Evolutionary conservation across 441 rosid species (phyloP).

Genomic region (Corymbia calophylla): DNA sequence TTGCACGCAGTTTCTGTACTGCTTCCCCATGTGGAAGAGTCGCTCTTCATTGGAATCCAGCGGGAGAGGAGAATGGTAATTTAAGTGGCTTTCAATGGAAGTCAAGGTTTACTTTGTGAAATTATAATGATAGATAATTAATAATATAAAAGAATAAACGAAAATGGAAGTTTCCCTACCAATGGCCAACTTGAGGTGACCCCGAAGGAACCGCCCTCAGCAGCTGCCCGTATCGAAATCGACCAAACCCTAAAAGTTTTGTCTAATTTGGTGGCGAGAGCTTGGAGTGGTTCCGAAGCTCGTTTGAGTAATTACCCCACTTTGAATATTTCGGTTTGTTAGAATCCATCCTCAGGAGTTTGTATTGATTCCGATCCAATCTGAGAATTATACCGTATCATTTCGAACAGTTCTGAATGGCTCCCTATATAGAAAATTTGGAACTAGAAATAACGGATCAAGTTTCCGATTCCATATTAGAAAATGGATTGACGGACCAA

Average conservation of each 20-base stretch:
- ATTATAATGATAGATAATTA: neutral
- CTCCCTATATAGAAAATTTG: accelerated
- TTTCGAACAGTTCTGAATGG: accelerated
- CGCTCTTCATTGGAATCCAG: neutral
- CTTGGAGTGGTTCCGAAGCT: conserved; percentile 45
- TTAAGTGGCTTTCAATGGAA: neutral
- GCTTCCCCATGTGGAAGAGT: neutral
- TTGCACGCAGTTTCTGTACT: neutral
- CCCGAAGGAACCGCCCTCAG: neutral
- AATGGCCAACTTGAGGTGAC: neutral
- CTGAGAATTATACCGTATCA: accelerated
- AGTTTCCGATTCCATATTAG: accelerated
- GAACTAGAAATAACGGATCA: accelerated
- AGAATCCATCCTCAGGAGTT: neutral
- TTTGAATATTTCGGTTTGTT: neutral
- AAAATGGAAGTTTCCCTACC: neutral
- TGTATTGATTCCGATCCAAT: too few relatives aligned
- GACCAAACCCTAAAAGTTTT: neutral
- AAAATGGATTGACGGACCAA: accelerated
- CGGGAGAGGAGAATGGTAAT: neutral
- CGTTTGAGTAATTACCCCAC: neutral
- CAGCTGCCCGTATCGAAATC: neutral
- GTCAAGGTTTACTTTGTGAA: neutral
- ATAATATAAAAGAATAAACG: neutral
- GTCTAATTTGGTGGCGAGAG: conserved; percentile 8